A percentile compares a stretch with the other conserved stretches of the same genome.
Evolutionary conservation across 345 rosid genomes (phyloP).

Genomic region (Populus alba): DNA sequence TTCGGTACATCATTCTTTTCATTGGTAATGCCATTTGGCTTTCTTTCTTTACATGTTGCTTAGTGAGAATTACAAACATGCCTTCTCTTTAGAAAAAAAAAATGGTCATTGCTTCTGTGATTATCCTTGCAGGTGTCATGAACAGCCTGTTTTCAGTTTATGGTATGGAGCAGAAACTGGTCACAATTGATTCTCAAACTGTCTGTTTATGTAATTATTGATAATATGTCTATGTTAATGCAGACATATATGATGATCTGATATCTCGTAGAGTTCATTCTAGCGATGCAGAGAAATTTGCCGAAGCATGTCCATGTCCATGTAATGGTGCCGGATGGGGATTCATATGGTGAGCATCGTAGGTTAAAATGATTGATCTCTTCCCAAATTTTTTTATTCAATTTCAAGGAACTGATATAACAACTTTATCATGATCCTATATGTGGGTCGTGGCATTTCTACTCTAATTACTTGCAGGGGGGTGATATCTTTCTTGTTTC

Average conservation of each 20-base stretch:
- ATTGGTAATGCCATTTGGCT: constrained; percentile 17
- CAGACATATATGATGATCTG: constrained; percentile 83
- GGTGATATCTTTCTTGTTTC: constrained; percentile 75
- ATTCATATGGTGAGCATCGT: constrained; percentile 62
- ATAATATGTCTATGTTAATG: background rate
- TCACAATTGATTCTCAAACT: background rate
- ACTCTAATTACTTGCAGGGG: constrained; percentile 50
- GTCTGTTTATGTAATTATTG: background rate
- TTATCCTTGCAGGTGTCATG: constrained; percentile 14
- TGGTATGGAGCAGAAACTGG: constrained; percentile 2
- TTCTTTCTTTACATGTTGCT: background rate
- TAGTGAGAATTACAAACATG: background rate
- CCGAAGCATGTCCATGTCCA: constrained; percentile 88
- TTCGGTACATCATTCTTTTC: constrained; percentile 23
- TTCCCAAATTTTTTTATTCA: background rate
- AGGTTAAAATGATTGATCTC: background rate
- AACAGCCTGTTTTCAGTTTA: constrained; percentile 28
- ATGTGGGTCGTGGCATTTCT: background rate
- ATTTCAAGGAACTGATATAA: background rate
- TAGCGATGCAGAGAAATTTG: constrained; percentile 61
- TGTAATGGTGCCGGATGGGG: constrained; percentile 97
- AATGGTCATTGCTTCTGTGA: background rate
- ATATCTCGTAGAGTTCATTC: constrained; percentile 19
- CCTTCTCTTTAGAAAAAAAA: background rate
- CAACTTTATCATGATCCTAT: background rate